phyloP scores from a whole-genome alignment of 805 yeast genomes.

The Yueomyces sp. region DNA sequence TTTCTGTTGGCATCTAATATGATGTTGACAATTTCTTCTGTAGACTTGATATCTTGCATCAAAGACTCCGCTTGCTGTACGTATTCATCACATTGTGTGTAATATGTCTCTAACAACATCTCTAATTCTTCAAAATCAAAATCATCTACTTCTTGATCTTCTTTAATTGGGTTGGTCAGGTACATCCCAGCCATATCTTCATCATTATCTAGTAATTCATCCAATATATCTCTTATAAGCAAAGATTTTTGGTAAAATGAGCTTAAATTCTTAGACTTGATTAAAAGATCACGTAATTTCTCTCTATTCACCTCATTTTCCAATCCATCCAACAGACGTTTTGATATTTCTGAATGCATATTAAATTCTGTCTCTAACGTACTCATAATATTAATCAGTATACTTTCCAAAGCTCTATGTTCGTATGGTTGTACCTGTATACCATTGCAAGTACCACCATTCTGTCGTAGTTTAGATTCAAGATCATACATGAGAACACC shows the following conservation, averaged over 20 bases:
- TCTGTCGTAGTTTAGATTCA: constrained; percentile 45
- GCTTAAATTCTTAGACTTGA: constrained; percentile 57
- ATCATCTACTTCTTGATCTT: constrained; percentile 42
- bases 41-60: constrained; percentile 71
- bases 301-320: constrained; percentile 74
- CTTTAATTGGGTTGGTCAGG: constrained; percentile 32
- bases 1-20: constrained; percentile 86
- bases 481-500: constrained; percentile 78
- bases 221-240: constrained; percentile 68
- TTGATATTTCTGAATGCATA: constrained; percentile 43
- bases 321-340: constrained; percentile 49
- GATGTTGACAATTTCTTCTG: constrained; percentile 87
- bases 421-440: constrained; percentile 47
- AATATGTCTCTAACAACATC: constrained; percentile 77
- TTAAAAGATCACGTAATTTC: constrained; percentile 56
- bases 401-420: constrained; percentile 71
- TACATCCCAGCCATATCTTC: constrained; percentile 77
- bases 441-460: not conserved
- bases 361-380: constrained; percentile 65
- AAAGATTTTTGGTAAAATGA: constrained; percentile 63
- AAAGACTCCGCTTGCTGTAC: constrained; percentile 83
- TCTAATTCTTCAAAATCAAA: constrained; percentile 68
- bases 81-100: constrained; percentile 83
- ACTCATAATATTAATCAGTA: constrained; percentile 68
- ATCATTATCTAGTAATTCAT: constrained; percentile 74